Evolutionary conservation across 768 basidiomycete genomes (phyloP).

Genomic region (Rhodotorula taiwanensis): DNA sequence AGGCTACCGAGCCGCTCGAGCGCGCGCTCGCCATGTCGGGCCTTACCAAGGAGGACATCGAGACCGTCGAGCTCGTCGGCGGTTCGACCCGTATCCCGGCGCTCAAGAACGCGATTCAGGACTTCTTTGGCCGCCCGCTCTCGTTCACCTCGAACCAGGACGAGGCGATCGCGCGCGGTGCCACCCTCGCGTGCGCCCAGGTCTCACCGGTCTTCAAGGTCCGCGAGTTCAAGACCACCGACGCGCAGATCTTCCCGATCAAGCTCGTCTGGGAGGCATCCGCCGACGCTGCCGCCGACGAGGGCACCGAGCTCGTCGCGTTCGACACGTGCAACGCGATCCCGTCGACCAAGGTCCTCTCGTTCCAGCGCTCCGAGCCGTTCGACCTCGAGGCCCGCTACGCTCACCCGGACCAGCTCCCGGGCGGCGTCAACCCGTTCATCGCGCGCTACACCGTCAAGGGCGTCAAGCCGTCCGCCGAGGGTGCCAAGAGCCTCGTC

Average conservation of each 20-base stretch:
- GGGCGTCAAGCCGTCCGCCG: conserved; percentile 57
- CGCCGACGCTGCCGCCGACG: conserved; percentile 71
- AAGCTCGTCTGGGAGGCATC: conserved; percentile 78
- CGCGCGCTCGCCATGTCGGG: conserved; percentile 74
- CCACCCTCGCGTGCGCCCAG: conserved; percentile 94
- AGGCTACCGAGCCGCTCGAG: conserved; percentile 67
- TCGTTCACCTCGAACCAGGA: conserved; percentile 94
- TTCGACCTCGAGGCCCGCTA: conserved; percentile 87
- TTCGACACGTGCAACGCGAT: conserved; percentile 78
- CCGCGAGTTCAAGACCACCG: conserved; percentile 82
- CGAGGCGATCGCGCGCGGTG: conserved; percentile 90
- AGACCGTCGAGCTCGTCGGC: conserved; percentile 85
- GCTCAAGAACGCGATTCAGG: conserved; percentile 77
- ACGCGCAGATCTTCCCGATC: conserved; percentile 80
- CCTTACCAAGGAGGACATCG: conserved; percentile 73
- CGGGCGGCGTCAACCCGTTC: conserved; percentile 77
- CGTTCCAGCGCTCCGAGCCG: conserved; percentile 79
- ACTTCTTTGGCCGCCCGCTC: conserved; percentile 77
- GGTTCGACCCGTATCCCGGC: conserved; percentile 89
- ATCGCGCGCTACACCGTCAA: conserved; percentile 75
- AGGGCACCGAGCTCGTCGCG: conserved; percentile 77
- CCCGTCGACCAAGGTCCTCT: conserved; percentile 91
- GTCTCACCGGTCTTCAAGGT: conserved; percentile 97
- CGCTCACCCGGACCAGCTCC: conserved; percentile 63
- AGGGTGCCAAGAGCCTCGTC: conserved; percentile 69